These are phyloP conservation scores for Oldenlandia corymbosa DNA, from an alignment of 257 asterid genomes.

Conservation along the genomic window DNA sequence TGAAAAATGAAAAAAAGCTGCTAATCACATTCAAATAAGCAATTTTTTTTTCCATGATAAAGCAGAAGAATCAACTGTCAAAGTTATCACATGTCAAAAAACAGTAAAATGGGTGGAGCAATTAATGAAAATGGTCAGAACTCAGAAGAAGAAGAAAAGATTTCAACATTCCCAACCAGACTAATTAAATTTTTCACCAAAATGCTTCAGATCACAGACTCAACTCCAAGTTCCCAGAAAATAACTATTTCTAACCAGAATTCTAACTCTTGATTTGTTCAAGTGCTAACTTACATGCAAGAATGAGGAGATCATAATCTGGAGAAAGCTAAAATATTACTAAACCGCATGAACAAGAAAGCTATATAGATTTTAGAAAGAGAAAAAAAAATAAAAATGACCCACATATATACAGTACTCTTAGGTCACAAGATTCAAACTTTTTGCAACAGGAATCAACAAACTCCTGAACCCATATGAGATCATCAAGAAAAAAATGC, in stretches of 20 bases:
- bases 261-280: not conserved
- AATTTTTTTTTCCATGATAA: not conserved
- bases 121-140: not conserved
- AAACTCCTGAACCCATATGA: constrained; percentile 12
- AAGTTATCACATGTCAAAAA: not conserved
- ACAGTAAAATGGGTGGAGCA: not conserved
- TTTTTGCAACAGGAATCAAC: constrained; percentile 14
- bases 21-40: not conserved
- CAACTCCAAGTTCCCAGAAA: not conserved
- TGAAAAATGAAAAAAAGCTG: not conserved
- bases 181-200: not conserved
- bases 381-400: not conserved
- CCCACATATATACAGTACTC: not conserved
- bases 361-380: not conserved
- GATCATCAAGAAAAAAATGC: constrained; percentile 12
- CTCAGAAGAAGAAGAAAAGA: not conserved
- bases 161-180: not conserved
- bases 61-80: not conserved
- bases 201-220: constrained; percentile 10
- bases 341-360: not conserved
- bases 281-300: not conserved
- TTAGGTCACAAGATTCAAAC: constrained; percentile 1
- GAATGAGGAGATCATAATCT: not conserved
- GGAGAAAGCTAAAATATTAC: not conserved
- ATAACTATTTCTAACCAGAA: too few species aligned